A percentile compares a stretch with the other conserved stretches of the same genome.
Evolutionary conservation across 305 asterid species (phyloP).

Genomic region (Caryopteris hybrid): DNA sequence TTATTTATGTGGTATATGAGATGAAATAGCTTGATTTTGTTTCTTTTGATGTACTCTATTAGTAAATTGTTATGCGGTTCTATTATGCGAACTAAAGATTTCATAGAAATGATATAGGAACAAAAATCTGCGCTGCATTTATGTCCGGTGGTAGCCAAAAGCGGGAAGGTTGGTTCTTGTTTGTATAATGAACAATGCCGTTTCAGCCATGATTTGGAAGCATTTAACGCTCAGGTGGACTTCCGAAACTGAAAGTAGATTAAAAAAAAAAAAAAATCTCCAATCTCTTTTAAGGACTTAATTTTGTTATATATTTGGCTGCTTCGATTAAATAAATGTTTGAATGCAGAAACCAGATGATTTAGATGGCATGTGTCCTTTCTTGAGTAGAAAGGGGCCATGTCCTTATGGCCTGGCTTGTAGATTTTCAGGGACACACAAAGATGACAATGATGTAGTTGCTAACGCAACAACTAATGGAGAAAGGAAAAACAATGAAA

Average conservation of each 20-base stretch:
- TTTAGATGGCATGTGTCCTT: slow-evolving; percentile 83
- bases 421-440: slow-evolving; percentile 73
- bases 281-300: neutral
- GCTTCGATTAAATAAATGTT: neutral
- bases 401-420: slow-evolving; percentile 86
- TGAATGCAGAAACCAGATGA: slow-evolving; percentile 80
- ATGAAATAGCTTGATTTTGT: neutral
- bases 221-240: slow-evolving; percentile 65
- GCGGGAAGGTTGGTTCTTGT: slow-evolving; percentile 60
- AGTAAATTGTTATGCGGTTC: neutral
- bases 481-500: slow-evolving; percentile 39
- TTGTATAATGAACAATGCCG: slow-evolving; percentile 66
- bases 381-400: slow-evolving; percentile 46
- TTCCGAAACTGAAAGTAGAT: neutral
- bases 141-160: slow-evolving; percentile 80
- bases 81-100: neutral
- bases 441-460: slow-evolving; percentile 29
- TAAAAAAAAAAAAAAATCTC: neutral
- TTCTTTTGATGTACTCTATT: neutral
- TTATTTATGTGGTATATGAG: neutral
- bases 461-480: slow-evolving; percentile 10
- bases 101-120: slow-evolving; percentile 35
- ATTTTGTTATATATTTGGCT: neutral
- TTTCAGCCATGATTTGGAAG: slow-evolving; percentile 83
- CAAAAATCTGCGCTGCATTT: slow-evolving; percentile 65